These are phyloP conservation scores for Phylloporus sp. DNA, from an alignment of 768 basidiomycete species.

Conservation along the genomic window DNA sequence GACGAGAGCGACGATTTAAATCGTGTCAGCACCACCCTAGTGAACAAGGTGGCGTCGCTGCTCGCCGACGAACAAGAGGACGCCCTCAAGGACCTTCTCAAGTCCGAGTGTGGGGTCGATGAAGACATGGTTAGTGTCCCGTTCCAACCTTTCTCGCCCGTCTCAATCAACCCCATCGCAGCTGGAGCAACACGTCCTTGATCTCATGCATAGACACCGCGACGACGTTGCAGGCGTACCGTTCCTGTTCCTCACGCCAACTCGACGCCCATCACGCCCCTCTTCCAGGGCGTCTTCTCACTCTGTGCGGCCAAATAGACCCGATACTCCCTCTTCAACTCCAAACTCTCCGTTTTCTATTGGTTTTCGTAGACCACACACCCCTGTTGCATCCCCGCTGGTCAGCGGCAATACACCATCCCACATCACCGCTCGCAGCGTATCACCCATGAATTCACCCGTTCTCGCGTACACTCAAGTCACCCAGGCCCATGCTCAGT, in stretches of 20 bases:
- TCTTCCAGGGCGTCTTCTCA: conserved; percentile 76
- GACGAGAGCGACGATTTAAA: conserved; percentile 55
- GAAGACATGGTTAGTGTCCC: conserved; percentile 56
- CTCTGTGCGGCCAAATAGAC: conserved; percentile 62
- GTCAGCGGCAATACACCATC: conserved; percentile 53
- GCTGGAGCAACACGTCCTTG: conserved; percentile 86
- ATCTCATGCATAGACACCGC: conserved; percentile 93
- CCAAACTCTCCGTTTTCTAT: conserved; percentile 74
- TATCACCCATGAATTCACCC: conserved; percentile 64
- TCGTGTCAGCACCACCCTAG: conserved; percentile 55
- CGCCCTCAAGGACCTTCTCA: conserved; percentile 72
- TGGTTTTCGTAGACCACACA: conserved; percentile 75
- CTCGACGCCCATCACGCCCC: conserved; percentile 74
- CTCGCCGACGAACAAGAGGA: conserved; percentile 86
- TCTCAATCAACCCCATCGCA: conserved; percentile 31
- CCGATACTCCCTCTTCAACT: conserved; percentile 72
- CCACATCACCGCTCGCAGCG: conserved; percentile 53
- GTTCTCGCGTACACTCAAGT: conserved; percentile 54
- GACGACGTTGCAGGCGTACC: conserved; percentile 83
- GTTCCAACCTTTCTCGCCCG: conserved; percentile 8
- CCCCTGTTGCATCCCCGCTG: conserved; percentile 73
- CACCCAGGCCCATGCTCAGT: conserved; percentile 55
- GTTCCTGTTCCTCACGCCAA: conserved; percentile 78
- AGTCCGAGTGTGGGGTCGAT: conserved; percentile 64
- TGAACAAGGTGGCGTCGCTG: conserved; percentile 67